These are phyloP conservation scores for Cordyceps cateniannulata DNA, from an alignment of 2,329 filamentous ascomycete species.

Conservation along the genomic window DNA sequence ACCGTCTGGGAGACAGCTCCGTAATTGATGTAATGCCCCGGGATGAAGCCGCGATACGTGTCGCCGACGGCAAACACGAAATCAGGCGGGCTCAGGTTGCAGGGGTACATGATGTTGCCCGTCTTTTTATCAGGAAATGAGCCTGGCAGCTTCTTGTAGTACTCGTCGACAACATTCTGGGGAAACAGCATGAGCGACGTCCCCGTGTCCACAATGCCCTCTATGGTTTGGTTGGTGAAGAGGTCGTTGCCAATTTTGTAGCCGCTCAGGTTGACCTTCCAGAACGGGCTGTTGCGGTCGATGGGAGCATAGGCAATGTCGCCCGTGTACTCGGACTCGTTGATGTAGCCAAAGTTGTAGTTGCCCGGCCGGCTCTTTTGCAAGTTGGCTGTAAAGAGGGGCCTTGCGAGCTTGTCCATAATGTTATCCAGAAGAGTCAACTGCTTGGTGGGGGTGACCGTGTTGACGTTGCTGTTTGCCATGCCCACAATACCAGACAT, in stretches of 20 bases:
- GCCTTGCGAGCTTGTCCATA: constrained; percentile 20
- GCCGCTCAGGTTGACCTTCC: constrained; percentile 51
- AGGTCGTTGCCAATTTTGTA: constrained; percentile 42
- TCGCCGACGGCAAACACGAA: constrained; percentile 29
- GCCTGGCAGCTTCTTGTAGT: constrained; percentile 52
- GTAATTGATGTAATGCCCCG: constrained; percentile 33
- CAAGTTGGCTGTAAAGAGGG: constrained; percentile 33
- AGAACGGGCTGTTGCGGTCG: constrained; percentile 49
- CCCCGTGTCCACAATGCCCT: constrained; percentile 63
- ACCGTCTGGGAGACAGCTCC: constrained; percentile 17
- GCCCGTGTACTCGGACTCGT: constrained; percentile 50
- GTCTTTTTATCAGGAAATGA: constrained; percentile 36
- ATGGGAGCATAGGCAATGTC: constrained; percentile 48
- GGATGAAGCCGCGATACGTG: constrained; percentile 27
- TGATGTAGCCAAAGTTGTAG: constrained; percentile 43
- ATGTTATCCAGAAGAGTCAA: constrained; percentile 32
- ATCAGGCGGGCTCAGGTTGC: constrained; percentile 42
- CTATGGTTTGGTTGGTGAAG: constrained; percentile 27
- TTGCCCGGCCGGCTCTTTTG: constrained; percentile 26
- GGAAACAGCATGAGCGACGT: constrained; percentile 60
- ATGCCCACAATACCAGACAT: constrained; percentile 31
- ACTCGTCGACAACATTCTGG: constrained; percentile 43
- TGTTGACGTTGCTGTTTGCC: constrained; percentile 27
- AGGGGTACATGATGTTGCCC: constrained; percentile 55
- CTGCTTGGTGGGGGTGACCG: constrained; percentile 25